These are phyloP conservation scores for Apophysomyces sp. DNA, from an alignment of 371 early-diverging fungal genomes.

Conservation along the genomic window DNA sequence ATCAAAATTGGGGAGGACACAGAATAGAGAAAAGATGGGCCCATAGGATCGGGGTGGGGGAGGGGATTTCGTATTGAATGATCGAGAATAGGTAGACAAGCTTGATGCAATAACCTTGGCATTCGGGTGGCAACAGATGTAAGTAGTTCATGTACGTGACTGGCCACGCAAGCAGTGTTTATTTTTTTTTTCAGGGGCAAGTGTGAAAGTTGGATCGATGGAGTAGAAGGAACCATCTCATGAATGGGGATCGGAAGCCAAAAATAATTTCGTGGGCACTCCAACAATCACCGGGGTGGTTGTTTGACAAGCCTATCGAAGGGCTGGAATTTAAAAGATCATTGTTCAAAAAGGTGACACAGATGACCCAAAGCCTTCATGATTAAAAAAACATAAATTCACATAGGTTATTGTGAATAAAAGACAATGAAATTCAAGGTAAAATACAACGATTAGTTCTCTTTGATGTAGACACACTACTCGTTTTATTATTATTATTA, in stretches of 20 bases:
- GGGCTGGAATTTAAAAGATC: slow-evolving; percentile 1
- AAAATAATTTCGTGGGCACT: slow-evolving; percentile 3
- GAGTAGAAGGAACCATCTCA: neutral
- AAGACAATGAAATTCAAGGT: neutral
- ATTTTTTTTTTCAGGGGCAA: slow-evolving; percentile 1
- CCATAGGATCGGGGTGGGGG: neutral
- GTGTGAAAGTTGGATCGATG: neutral
- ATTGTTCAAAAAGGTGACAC: neutral
- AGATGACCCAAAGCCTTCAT: neutral
- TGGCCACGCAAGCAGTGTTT: slow-evolving; percentile 3
- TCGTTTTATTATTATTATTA: too few relatives aligned
- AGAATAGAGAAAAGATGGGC: neutral
- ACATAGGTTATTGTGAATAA: neutral
- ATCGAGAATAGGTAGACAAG: neutral
- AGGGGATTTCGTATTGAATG: neutral
- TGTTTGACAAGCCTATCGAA: slow-evolving; percentile 1
- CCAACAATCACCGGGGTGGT: slow-evolving; percentile 1
- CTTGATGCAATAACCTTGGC: neutral
- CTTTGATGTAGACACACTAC: too few relatives aligned
- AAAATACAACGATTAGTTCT: neutral
- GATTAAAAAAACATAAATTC: neutral
- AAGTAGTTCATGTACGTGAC: slow-evolving; percentile 1
- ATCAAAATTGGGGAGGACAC: neutral
- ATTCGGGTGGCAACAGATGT: slow-evolving; percentile 1
- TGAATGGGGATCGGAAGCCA: slow-evolving; percentile 2